Conservation (phyloP, 371 early-diverging fungal species). For the Apophysomyces ossiformis region DNA sequence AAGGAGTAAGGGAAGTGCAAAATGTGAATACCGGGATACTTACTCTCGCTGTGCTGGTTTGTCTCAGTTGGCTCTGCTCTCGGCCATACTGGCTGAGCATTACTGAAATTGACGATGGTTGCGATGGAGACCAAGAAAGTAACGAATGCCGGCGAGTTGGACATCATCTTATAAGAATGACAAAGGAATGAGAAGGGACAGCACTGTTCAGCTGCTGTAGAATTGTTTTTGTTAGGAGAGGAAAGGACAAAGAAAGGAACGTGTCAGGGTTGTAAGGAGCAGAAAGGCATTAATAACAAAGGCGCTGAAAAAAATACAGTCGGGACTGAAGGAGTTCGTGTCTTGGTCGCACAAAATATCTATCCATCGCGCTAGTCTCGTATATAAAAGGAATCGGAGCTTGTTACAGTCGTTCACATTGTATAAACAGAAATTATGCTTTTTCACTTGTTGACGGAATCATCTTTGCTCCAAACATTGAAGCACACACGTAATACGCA, state of each 20-base stretch:
- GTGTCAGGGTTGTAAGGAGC: slow-evolving; percentile 12
- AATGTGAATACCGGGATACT: neutral
- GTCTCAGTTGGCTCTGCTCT: neutral
- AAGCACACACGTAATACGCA: too few relatives aligned
- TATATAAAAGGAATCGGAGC: too few relatives aligned
- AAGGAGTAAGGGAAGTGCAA: neutral
- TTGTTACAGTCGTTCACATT: too few relatives aligned
- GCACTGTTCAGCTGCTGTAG: slow-evolving; percentile 1
- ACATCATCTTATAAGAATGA: neutral
- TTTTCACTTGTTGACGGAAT: too few relatives aligned
- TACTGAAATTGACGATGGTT: neutral
- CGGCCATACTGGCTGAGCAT: neutral
- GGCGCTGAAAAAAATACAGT: neutral
- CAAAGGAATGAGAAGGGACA: slow-evolving; percentile 9
- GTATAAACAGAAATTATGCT: too few relatives aligned
- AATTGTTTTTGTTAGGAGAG: neutral
- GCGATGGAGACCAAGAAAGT: slow-evolving; percentile 4
- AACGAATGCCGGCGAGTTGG: neutral
- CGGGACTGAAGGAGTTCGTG: slow-evolving; percentile 5
- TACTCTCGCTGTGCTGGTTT: neutral
- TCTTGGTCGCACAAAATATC: slow-evolving; percentile 3
- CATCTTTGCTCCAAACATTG: too few relatives aligned
- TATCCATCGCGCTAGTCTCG: neutral
- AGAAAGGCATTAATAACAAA: slow-evolving; percentile 9
- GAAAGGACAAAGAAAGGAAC: slow-evolving; percentile 8